A percentile compares a stretch with the other conserved stretches of the same genome.
phyloP scores from a whole-genome alignment of 2,329 filamentous ascomycete species.

The Colletotrichum sp. region DNA sequence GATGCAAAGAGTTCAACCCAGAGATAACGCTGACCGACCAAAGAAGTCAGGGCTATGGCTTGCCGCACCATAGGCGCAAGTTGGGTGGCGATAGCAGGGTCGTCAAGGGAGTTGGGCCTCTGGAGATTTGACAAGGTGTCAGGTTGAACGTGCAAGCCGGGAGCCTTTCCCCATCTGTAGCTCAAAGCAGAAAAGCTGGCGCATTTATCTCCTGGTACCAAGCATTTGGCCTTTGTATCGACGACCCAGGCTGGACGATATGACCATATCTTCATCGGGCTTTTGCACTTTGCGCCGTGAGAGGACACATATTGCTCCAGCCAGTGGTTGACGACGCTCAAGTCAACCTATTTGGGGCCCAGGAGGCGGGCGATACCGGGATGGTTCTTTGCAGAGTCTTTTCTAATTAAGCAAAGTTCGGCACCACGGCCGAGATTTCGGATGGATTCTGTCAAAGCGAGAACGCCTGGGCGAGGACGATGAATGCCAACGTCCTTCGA shows the following conservation, averaged over 20 bases:
- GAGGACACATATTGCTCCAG: fast-evolving
- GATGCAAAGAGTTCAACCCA: neutral
- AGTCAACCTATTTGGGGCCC: neutral
- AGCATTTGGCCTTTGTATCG: neutral
- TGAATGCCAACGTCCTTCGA: no score
- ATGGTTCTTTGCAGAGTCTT: neutral
- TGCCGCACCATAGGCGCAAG: neutral
- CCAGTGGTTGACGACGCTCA: neutral
- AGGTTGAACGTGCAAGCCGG: fast-evolving
- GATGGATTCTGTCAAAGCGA: neutral
- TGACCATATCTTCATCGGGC: neutral
- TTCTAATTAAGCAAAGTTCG: neutral
- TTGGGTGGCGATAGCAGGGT: neutral
- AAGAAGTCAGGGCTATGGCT: neutral
- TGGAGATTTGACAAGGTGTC: neutral
- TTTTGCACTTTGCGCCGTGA: neutral
- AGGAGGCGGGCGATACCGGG: neutral
- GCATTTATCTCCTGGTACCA: neutral
- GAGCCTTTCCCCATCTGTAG: neutral
- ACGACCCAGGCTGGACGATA: neutral
- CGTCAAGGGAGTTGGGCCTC: neutral
- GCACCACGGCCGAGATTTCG: no score
- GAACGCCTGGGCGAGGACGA: neutral
- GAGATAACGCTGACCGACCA: neutral
- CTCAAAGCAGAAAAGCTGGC: neutral